phyloP scores from a whole-genome alignment of 768 basidiomycete species.

The Hysterangium stoloniferum region DNA sequence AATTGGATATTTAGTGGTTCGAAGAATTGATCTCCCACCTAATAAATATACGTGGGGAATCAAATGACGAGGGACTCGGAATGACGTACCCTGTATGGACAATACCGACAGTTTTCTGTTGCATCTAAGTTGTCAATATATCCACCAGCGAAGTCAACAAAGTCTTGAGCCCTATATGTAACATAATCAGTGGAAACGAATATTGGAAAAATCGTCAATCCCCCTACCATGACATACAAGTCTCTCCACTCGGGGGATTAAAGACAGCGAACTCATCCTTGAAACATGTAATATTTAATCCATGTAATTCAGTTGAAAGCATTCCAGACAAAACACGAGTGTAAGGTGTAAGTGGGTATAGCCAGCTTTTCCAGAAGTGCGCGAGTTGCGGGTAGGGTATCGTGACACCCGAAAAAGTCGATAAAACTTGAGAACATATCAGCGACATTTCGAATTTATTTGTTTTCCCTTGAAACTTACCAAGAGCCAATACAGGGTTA shows the following conservation, averaged over 20 bases:
- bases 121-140: slow-evolving; percentile 65
- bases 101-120: slow-evolving; percentile 60
- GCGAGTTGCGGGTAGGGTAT: slow-evolving; percentile 59
- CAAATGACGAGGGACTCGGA: neutral
- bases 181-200: neutral
- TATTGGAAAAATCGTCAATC: neutral
- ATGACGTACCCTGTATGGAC: slow-evolving; percentile 43
- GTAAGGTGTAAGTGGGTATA: slow-evolving; percentile 66
- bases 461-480: neutral
- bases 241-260: slow-evolving; percentile 65
- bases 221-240: slow-evolving; percentile 53
- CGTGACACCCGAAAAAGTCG: slow-evolving; percentile 76
- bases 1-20: slow-evolving; percentile 59
- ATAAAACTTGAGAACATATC: slow-evolving; percentile 31
- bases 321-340: slow-evolving; percentile 66
- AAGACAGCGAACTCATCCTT: slow-evolving; percentile 64
- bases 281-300: slow-evolving; percentile 55
- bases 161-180: slow-evolving; percentile 38
- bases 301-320: slow-evolving; percentile 71
- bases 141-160: slow-evolving; percentile 54
- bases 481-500: slow-evolving; percentile 63
- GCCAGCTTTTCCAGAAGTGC: slow-evolving; percentile 69
- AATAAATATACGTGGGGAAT: too few relatives aligned
- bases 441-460: neutral
- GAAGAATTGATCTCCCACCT: slow-evolving; percentile 65